phyloP scores from a whole-genome alignment of 495 filamentous ascomycete genomes.

The Xylaria bambusicola region DNA sequence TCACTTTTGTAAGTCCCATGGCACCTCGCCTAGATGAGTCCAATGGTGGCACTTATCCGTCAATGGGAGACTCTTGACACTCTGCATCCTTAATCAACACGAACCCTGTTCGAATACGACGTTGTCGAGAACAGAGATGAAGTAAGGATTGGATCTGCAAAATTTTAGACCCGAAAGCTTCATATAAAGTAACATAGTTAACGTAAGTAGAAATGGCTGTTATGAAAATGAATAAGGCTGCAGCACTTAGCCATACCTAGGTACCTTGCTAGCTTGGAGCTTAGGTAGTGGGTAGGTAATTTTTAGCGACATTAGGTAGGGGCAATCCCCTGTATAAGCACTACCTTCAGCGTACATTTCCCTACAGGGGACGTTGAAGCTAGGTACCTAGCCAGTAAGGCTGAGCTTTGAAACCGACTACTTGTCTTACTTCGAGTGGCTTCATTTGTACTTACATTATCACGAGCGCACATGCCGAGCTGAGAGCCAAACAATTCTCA shows the following conservation, averaged over 20 bases:
- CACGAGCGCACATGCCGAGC: neutral
- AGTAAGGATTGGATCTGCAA: too few species aligned
- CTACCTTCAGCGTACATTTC: too few species aligned
- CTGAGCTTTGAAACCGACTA: conserved; percentile 6
- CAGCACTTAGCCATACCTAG: neutral
- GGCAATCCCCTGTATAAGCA: too few species aligned
- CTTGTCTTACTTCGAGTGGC: conserved; percentile 13
- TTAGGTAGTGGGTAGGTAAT: neutral
- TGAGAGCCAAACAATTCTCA: neutral
- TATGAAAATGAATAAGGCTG: too few species aligned
- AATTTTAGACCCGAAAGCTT: neutral
- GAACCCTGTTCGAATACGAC: neutral
- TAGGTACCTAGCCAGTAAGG: too few species aligned
- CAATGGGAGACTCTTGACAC: conserved; percentile 41
- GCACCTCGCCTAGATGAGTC: conserved; percentile 59
- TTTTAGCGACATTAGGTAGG: neutral
- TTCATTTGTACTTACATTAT: neutral
- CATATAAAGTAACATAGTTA: too few species aligned
- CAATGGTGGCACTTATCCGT: conserved; percentile 67
- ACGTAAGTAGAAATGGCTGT: neutral
- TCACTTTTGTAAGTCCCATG: conserved; percentile 78
- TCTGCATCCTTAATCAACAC: conserved; percentile 27
- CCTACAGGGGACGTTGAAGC: too few species aligned
- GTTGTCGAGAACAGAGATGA: too few species aligned
- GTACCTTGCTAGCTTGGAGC: neutral